Evolutionary conservation across 768 basidiomycete genomes (phyloP), one percentile per base, ranked within the genome.

Genomic region (Lactarius tabidus): DNA sequence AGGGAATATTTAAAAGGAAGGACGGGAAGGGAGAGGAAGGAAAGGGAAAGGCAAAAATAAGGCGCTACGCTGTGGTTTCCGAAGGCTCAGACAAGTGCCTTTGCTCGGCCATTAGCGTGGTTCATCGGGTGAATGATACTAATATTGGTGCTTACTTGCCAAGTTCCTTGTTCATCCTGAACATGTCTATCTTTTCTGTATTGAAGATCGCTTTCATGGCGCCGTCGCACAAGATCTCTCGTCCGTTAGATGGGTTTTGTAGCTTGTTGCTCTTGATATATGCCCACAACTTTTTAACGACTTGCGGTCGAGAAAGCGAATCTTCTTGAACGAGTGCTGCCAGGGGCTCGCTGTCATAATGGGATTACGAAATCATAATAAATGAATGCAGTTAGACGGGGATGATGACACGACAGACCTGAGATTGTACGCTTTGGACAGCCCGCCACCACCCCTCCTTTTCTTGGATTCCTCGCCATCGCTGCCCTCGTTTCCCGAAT

Each of bases 161-260:
- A 63, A 96, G 78, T 31, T 89, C 82, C 76, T 95, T 93, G 81
- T 95, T 96, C 94, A 96, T 96, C 69, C 81, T 86, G 78, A 96
- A 95, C 93, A 95, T 95, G 76, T 92, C 86, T 63, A 97, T 85
- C 74, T 86, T 90, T 68, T 93, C 90, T 15, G 84, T 82, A 63
- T 82, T 83, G 74, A 98, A 96, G 26, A 96, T 84, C 7, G 87
- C 84, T 71, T 81, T 82, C 70, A 97, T 73, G 20, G 75, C 79
- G 20, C 81, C 78, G 74, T 98, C 94, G 72, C 94, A 95, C 2
- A 93, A 69, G 67, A 98, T 97, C 74, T 91, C 92, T 62, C 85
- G 85, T 76, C 81, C 89, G 75, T 96, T 91, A 1, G 72, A 74
- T 6, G 93, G 92, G 73, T 98, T 95, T 77, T 98, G 94, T 53